Percentiles rank a stretch among this genome's conserved stretches.
Conservation (phyloP, 768 basidiomycete genomes). For the Daedalea quercina region DNA sequence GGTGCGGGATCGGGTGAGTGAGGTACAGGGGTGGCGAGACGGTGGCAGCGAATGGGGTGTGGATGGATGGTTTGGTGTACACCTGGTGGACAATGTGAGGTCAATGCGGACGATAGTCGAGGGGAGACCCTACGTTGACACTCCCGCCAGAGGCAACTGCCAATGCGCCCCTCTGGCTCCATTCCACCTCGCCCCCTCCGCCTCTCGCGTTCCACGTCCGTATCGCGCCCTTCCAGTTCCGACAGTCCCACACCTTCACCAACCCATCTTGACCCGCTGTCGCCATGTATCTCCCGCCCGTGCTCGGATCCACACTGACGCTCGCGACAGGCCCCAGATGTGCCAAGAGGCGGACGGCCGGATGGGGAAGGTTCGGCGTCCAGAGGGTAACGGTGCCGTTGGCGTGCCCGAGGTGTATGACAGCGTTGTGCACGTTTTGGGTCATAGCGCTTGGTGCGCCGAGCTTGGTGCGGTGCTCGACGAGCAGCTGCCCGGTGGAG, state of each 20-base stretch:
- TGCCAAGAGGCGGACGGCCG: constrained; percentile 86
- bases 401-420: constrained; percentile 90
- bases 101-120: background rate
- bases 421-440: constrained; percentile 90
- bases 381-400: constrained; percentile 95
- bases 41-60: constrained; percentile 39
- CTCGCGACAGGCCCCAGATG: constrained; percentile 84
- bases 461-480: constrained; percentile 85
- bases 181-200: constrained; percentile 64
- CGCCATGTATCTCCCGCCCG: constrained; percentile 86
- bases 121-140: constrained; percentile 58
- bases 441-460: constrained; percentile 82
- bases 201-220: constrained; percentile 72
- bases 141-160: constrained; percentile 78
- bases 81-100: constrained; percentile 39
- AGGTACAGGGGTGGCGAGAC: constrained; percentile 79
- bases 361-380: constrained; percentile 91
- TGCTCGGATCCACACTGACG: constrained; percentile 77
- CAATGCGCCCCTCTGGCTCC: constrained; percentile 81
- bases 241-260: constrained; percentile 95
- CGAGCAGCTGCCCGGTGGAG: constrained; percentile 82
- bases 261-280: constrained; percentile 82
- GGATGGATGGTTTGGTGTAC: constrained; percentile 64
- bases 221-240: constrained; percentile 90
- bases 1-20: constrained; percentile 77